phyloP scores from a whole-genome alignment of 1,284 basidiomycete genomes.

The Sporisorium iseilematis-ciliati region DNA sequence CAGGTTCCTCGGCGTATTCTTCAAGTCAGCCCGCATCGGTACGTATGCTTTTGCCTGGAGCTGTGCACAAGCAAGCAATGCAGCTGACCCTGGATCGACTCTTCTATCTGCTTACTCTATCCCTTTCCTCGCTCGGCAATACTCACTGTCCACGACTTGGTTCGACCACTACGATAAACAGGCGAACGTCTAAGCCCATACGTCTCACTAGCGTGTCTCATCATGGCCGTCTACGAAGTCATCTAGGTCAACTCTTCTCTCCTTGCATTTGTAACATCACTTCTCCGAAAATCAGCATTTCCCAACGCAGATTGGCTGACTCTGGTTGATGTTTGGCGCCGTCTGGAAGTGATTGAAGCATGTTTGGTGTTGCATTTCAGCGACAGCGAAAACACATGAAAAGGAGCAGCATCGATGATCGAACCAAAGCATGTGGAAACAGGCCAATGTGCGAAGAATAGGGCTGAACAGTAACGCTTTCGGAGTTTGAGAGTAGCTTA shows the following conservation, averaged over 20 bases:
- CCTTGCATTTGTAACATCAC: conserved; percentile 4
- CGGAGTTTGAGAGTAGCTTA: not conserved
- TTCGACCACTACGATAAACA: conserved; percentile 17
- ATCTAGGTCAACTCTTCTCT: conserved; percentile 22
- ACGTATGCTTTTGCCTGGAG: conserved; percentile 3
- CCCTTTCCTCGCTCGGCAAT: not conserved
- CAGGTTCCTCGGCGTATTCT: conserved; percentile 67
- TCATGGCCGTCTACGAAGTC: conserved; percentile 66
- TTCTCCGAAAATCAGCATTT: conserved; percentile 16
- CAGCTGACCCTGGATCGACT: not conserved
- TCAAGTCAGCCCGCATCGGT: conserved; percentile 68
- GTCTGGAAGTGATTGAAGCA: not conserved
- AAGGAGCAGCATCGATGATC: not conserved
- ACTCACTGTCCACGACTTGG: not conserved
- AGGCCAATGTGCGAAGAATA: not conserved
- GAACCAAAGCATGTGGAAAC: not conserved
- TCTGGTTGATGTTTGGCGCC: not conserved
- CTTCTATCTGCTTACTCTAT: not conserved
- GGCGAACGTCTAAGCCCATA: conserved; percentile 68
- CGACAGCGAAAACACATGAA: not conserved
- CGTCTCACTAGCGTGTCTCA: conserved; percentile 65
- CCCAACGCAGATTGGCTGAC: not conserved
- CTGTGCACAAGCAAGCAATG: not conserved
- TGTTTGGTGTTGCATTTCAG: not conserved
- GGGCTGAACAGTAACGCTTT: too few relatives aligned